Base-by-base conservation (phyloP, 345 rosid genomes). In the Trapa incisa region DNA sequence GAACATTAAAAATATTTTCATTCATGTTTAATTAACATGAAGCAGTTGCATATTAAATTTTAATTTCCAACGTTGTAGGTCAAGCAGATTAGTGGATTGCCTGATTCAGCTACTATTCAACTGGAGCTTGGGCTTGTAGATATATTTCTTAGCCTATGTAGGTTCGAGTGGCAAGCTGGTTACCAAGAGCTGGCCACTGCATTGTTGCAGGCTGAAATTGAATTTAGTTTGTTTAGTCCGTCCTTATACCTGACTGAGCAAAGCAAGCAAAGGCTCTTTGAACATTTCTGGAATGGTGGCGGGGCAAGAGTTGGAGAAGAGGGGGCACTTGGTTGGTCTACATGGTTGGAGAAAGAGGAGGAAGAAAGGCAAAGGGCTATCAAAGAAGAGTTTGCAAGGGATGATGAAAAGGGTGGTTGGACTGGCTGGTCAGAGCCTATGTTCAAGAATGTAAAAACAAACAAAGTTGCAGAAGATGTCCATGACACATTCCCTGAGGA, bases 141-240 rank as follows among this genome's bases (percentile, higher is more conserved):
- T 78, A 82, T 94, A 82, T 89, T 94, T 80, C 76, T 84, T 68
- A 80, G 85, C 74, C 91, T 94, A 72, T 91, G 99, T 80, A 83
- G 96, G 78, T 84, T 94, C 68, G 97, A 91, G 80, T 91, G 96
- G 95, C 97, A 94, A 78, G 86, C 95, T 70, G 97, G 99, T 58
- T 85, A 88, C 80, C 85, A 73, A 74, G 99, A 91, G 77, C 72
- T 91, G 77, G 87, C 97, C 72, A 91, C 97, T 63, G 89, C 92
- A 38, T 77, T 94, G 71, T 79, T 94, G 71, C 99, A 94, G 82
- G 96, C 99, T 33, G 89, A 91, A 83, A 83, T 94, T 67, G 99
- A 94, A 68, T 94, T 80, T 77, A 82, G 86, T 73, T 70, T 91
- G 80, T 94, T 94, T 78, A 86, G 83, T 69, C 99, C 99, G 57